Base-by-base conservation (phyloP, 2,329 filamentous ascomycete genomes). In the Thielaviopsis populi region DNA sequence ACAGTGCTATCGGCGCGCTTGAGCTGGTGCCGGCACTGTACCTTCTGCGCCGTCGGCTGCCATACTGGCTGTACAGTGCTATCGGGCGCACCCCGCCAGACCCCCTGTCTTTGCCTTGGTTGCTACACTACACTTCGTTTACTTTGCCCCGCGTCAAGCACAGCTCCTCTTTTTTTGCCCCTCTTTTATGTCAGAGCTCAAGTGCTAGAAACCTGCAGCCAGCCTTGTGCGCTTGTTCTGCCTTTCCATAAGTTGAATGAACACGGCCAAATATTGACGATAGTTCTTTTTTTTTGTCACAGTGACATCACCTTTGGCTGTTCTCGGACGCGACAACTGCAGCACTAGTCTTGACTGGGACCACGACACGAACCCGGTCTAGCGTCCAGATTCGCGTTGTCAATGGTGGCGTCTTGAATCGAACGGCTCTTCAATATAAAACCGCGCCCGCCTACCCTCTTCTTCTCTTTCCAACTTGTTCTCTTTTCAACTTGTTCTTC, bases 121-220 rank as follows among this genome's bases (percentile, higher is more conserved):
- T 56, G 53, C 30, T 33, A 13, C 33, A 56, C 53, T 56, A 37
- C 27, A 11, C 4, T 56, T 56, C 53, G 27, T 56, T 56, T 56
- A 37, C 53, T 56, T 61, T 61, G 59, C 59, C 59, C 59, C 59
- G 59, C 59, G 59, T 22, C 24, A 22, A 48, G n/a, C 40, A 15
- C 37, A 33, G 53, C 53, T 56, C 30, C 46, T 50, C 46, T 50
- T 50, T 50, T 33, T 50, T 27, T 50, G 46, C 22, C 46, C 46
- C 46, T 50, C 46, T 22, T 50, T 50, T 24, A 50, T 56, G n/a
- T 33, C 30, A 15, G 27, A 56, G 53, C 27, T 56, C 30, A 56
- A n/a, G 15, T n/a, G 8, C 33, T 27, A 50, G 46, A 27, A 37
- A 37, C 33, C 46, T 24, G 15, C 53, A 56, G 53, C 24, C 53